Evolutionary conservation across 2,329 filamentous ascomycete species (phyloP).

Genomic region (Penicillium concentricum): DNA sequence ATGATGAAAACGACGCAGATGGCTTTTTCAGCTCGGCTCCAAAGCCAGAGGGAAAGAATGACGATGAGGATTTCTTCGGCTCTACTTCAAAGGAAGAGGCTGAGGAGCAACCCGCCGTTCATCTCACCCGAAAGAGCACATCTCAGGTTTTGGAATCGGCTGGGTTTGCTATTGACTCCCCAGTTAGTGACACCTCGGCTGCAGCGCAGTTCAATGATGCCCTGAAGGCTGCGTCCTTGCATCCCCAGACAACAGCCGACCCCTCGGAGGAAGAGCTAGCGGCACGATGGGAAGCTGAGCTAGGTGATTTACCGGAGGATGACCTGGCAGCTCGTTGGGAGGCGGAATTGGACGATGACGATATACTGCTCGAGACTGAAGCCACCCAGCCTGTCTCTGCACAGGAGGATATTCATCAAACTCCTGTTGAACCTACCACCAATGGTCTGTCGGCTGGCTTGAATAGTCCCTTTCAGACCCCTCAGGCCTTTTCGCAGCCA

Average conservation of each 20-base stretch:
- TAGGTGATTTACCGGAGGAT: constrained; percentile 60
- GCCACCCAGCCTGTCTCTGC: constrained; percentile 24
- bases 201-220: constrained; percentile 28
- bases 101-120: constrained; percentile 15
- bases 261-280: constrained; percentile 62
- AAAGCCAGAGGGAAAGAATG: background rate
- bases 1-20: constrained; percentile 37
- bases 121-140: constrained; percentile 68
- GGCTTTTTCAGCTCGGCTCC: constrained; percentile 37
- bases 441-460: constrained; percentile 15
- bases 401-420: constrained; percentile 22
- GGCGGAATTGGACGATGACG: constrained; percentile 63
- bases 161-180: constrained; percentile 35
- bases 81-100: constrained; percentile 19
- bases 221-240: constrained; percentile 22
- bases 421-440: constrained; percentile 21
- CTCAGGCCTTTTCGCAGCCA: constrained; percentile 21
- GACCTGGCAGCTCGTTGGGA: constrained; percentile 70
- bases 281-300: constrained; percentile 78
- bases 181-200: constrained; percentile 29
- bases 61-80: constrained; percentile 33
- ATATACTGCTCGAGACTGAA: constrained; percentile 74
- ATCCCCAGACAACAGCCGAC: constrained; percentile 7
- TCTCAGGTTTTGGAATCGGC: constrained; percentile 62
- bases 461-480: constrained; percentile 30